Percentiles rank a stretch among this genome's conserved stretches.
Conservation (phyloP, 225 moss, liverwort and hornwort genomes). For the Rhytidiadelphus loreus region DNA sequence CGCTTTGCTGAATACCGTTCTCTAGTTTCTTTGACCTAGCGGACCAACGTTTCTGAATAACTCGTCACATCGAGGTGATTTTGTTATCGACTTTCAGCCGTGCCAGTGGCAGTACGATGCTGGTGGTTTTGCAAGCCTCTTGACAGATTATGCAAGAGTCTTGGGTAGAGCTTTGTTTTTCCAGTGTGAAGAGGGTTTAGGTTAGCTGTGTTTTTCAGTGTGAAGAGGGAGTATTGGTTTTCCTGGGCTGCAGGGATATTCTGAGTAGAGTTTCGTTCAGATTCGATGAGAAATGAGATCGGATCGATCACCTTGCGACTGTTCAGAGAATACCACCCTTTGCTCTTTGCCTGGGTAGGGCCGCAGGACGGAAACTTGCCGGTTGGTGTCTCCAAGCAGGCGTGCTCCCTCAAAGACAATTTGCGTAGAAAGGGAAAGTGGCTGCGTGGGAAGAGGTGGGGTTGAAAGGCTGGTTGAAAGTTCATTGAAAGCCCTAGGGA, state of each 20-base stretch:
- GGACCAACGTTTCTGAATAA: neutral
- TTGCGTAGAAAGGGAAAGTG: slow-evolving; percentile 4
- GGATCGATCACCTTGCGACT: slow-evolving; percentile 22
- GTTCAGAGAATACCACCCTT: slow-evolving; percentile 14
- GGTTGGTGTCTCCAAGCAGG: slow-evolving; percentile 25
- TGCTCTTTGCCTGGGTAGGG: neutral
- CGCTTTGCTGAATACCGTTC: slow-evolving; percentile 13
- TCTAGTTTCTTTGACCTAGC: slow-evolving; percentile 2
- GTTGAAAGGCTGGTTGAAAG: neutral
- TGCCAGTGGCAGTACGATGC: neutral
- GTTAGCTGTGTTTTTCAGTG: neutral
- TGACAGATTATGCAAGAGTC: neutral
- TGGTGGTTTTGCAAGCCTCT: neutral
- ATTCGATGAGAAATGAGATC: slow-evolving; percentile 11
- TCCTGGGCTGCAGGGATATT: neutral
- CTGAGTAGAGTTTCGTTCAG: neutral
- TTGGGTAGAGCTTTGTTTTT: neutral
- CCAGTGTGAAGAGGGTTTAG: neutral
- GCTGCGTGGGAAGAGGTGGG: neutral
- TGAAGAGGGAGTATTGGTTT: neutral
- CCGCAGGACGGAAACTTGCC: slow-evolving; percentile 2
- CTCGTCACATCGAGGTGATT: neutral
- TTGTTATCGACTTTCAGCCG: neutral
- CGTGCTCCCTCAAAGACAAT: neutral
- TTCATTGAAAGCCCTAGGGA: neutral